Evolutionary conservation across 108 stramenopile genomes (phyloP), one percentile per base, ranked within the genome.

Genomic region (Discostella stelligeroides): DNA sequence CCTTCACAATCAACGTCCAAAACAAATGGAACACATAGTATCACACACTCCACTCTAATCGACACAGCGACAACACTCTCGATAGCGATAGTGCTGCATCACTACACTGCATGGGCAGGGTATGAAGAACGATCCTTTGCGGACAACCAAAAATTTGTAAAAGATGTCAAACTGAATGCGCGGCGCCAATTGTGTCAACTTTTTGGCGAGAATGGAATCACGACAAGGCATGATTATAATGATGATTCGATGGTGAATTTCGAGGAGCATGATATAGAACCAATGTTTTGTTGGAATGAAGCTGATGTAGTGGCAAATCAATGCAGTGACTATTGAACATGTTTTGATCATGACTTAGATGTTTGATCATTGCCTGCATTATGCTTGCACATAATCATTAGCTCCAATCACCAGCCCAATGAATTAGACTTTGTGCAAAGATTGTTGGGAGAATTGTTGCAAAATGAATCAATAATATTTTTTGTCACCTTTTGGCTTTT

Each of bases 81-180:
- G 8, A 87, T 94, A 63, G 72, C 88, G 8, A 87, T 94, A 63
- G 72, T 85, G 28, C 63, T 94, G 11, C 88, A 91, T 83, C 88
- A 90, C 59, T 87, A 84, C 50, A 72, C 86, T 29, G 66, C 79
- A 47, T 84, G 80, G 80, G 85, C 85, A 12, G 68, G 74, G 9
- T 85, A 86, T 49, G 27, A 17, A 20, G 79, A 78, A 68, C 23
- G 83, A 63, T 60, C 39, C 13, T 77, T 76, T 53, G 43, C 53
- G 30, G 76, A 78, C 45, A 68, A 72, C 41, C 72, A 73, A 67
- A 82, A 82, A 56, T 82, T 82, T 57, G 65, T 68, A 3, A 81
- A 76, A 62, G 71, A 79, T 66, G 53, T 4, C 11, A 71, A 63
- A 56, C 71, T 60, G 13, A 30, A 50, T 34, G 41, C 46, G 14